These are phyloP conservation scores for Monosporascus sp. DNA, from an alignment of 2,329 filamentous ascomycete genomes.

Conservation along the genomic window DNA sequence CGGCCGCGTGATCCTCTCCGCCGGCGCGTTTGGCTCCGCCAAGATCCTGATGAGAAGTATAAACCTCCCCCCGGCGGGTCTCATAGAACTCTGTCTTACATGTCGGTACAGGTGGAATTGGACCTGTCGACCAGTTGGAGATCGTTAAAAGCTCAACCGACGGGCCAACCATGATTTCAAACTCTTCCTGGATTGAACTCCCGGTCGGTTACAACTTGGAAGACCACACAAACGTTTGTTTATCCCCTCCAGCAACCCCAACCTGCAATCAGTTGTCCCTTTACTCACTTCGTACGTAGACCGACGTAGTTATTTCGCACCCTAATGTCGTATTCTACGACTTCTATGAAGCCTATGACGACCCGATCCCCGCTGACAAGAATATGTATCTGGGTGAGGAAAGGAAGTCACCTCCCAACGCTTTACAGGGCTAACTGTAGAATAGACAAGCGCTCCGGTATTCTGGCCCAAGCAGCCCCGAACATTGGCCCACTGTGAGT, in stretches of 20 bases:
- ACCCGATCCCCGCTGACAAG: slow-evolving; percentile 38
- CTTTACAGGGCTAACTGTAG: slow-evolving; percentile 6
- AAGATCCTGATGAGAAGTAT: slow-evolving; percentile 61
- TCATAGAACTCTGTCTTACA: too few species aligned
- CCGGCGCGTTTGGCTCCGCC: slow-evolving; percentile 64
- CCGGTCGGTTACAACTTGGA: slow-evolving; percentile 55
- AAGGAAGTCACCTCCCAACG: not conserved
- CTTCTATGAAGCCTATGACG: slow-evolving; percentile 56
- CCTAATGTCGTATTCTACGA: slow-evolving; percentile 52
- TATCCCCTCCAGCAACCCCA: too few species aligned
- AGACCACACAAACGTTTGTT: slow-evolving; percentile 45
- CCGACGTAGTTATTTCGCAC: slow-evolving; percentile 40
- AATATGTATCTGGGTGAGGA: slow-evolving; percentile 36
- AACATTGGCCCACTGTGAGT: slow-evolving; percentile 56
- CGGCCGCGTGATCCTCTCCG: slow-evolving; percentile 63
- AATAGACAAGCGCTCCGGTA: slow-evolving; percentile 43
- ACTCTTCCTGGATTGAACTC: slow-evolving; percentile 49
- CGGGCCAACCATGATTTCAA: slow-evolving; percentile 44
- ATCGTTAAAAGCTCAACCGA: slow-evolving; percentile 46
- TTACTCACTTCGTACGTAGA: slow-evolving; percentile 24
- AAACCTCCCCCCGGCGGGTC: too few species aligned
- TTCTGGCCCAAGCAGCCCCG: slow-evolving; percentile 58
- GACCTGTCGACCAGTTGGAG: slow-evolving; percentile 53
- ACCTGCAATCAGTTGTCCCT: too few species aligned
- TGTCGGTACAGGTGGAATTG: slow-evolving; percentile 43